Percentiles rank a stretch among this genome's conserved stretches.
phyloP scores from a whole-genome alignment of 129 eudicot genomes.

The Lactuca saligna region DNA sequence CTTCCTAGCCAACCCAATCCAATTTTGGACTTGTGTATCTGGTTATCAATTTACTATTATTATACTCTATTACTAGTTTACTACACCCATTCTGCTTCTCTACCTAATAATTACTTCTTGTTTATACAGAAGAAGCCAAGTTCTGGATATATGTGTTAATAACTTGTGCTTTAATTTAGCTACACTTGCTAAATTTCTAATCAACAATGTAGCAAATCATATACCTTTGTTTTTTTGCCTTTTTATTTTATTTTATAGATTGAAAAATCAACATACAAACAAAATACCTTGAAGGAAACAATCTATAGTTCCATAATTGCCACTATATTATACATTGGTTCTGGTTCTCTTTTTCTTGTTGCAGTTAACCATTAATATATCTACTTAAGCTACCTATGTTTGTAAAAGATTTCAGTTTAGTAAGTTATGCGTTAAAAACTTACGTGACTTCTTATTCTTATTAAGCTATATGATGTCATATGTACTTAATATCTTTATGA shows the following conservation, averaged over 20 bases:
- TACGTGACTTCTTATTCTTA: no score
- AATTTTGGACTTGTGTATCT: no score
- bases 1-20: conserved; percentile 38
- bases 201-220: conserved; percentile 20
- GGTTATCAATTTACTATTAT: conserved; percentile 6
- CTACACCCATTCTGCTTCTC: background rate
- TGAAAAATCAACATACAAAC: background rate
- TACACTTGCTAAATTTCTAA: conserved; percentile 26
- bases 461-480: no score
- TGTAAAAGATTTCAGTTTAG: no score
- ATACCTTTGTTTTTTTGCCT: background rate
- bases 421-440: no score
- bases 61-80: background rate
- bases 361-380: no score
- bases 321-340: no score
- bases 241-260: background rate
- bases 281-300: no score
- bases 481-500: no score
- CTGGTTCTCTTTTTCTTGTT: no score
- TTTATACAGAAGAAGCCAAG: conserved; percentile 30
- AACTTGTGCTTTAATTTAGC: conserved; percentile 23
- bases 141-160: conserved; percentile 26
- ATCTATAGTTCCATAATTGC: no score
- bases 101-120: conserved; percentile 33
- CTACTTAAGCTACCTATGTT: no score